Evolutionary conservation across 1,284 basidiomycete genomes (phyloP).

Genomic region (Rhodotorula mucilaginosa): DNA sequence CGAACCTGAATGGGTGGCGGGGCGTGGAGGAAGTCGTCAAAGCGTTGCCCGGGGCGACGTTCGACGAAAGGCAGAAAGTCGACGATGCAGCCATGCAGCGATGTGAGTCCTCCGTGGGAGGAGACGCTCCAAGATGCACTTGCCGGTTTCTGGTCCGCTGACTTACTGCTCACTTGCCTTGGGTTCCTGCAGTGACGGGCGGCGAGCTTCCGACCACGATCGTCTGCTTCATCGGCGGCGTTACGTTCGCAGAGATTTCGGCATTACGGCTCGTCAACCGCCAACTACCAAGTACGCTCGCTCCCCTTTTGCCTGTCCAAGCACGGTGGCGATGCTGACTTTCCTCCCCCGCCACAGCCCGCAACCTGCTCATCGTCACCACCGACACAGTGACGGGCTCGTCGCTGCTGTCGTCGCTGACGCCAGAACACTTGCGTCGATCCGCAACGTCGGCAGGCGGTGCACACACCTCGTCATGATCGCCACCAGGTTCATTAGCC

Average conservation of each 20-base stretch:
- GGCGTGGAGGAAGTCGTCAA: constrained; percentile 88
- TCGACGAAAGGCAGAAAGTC: constrained; percentile 63
- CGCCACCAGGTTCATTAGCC: not conserved
- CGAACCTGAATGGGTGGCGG: constrained; percentile 81
- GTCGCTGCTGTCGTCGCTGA: constrained; percentile 15
- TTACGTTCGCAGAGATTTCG: constrained; percentile 94
- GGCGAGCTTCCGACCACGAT: constrained; percentile 68
- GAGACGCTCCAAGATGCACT: too few species aligned
- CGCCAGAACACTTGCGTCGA: constrained; percentile 6
- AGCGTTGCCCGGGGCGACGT: constrained; percentile 75
- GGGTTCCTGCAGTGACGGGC: constrained; percentile 49
- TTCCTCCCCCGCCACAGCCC: constrained; percentile 55
- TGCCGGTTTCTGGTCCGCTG: too few species aligned
- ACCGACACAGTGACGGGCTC: constrained; percentile 52
- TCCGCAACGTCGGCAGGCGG: not conserved
- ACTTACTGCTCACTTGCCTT: constrained; percentile 5
- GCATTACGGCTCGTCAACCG: constrained; percentile 62
- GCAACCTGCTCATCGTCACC: constrained; percentile 80
- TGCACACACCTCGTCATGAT: not conserved
- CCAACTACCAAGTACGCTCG: constrained; percentile 68
- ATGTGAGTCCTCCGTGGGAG: constrained; percentile 50
- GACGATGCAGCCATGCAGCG: constrained; percentile 51
- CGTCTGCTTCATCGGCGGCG: constrained; percentile 97
- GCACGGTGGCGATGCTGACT: not conserved
- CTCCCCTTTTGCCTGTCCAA: too few species aligned